Evolutionary conservation across 805 yeast genomes (phyloP), one percentile per base, ranked within the genome.

Genomic region (Ogataea wickerhamii): DNA sequence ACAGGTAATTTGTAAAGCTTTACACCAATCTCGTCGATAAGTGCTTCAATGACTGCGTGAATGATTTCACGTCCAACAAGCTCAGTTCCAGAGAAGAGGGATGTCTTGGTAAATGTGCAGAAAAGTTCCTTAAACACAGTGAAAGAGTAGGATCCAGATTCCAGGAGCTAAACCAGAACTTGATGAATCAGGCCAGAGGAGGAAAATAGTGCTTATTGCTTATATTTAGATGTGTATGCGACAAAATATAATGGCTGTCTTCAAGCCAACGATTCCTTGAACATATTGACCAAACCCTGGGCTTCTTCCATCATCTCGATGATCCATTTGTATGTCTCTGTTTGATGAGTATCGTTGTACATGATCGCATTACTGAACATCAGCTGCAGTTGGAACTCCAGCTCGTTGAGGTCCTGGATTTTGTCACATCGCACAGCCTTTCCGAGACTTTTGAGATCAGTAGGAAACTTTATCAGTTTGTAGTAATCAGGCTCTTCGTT

Each of bases 101-200:
- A 18, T 93, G 99, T 70, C 77, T 93, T 46, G 71, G 78, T 73
- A 85, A 84, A 66, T 93, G 99, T 66, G 83, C 96, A 34, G 98
- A 91, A 67, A 93, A 93, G 74, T 93, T 93, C 78, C 76, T 93
- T 71, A 93, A 93, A 65, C 98, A 91, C 73, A 80, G 91, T 66
- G 98, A 93, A 71, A 82, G 99, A 64, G 96, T 93, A 41, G 99
- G 98, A 31, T 91, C 85, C 68, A 82, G 98, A 70, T 93, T 93
- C 91, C 98, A 91, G 70, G 98, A 91, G 63, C 97, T 91, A 68
- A 93, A 93, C 75, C 70, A 61, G 45, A 38, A 80, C 49, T 68
- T 84, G 71, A 81, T 83, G 73, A 86, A 84, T 63, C 81, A 77
- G 66, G 68, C 81, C 72, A 68, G 71, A 55, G 57, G 57, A 18